Percentiles rank a stretch among this genome's conserved stretches.
Evolutionary conservation across 2,329 filamentous ascomycete genomes (phyloP).

Genomic region (Blumeria hordei): DNA sequence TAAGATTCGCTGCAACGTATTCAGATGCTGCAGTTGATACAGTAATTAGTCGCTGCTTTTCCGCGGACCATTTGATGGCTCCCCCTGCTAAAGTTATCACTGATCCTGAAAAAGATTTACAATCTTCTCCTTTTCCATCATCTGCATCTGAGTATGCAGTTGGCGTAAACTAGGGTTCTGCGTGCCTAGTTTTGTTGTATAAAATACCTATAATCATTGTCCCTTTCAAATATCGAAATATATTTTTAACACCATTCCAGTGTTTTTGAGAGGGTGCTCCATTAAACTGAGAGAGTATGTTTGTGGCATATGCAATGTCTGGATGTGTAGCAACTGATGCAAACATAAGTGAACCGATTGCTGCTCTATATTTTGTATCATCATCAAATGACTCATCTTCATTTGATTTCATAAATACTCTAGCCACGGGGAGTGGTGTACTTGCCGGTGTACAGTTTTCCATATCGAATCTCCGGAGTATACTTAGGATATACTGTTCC

Average conservation of each 20-base stretch:
- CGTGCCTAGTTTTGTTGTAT: background rate
- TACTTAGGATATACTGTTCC: background rate
- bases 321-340: background rate
- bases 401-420: background rate
- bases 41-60: background rate
- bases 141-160: background rate
- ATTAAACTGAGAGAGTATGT: background rate
- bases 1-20: background rate
- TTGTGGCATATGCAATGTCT: background rate
- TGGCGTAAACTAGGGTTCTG: background rate
- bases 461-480: background rate
- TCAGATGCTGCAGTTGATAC: background rate
- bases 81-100: background rate
- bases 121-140: background rate
- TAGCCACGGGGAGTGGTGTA: background rate
- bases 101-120: background rate
- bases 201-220: background rate
- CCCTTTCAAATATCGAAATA: background rate
- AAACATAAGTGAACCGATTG: background rate
- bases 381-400: background rate
- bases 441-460: background rate
- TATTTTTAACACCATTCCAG: background rate
- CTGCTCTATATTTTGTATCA: background rate
- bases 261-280: background rate
- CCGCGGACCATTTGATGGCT: background rate